These are phyloP conservation scores for Colletotrichum sp. DNA, from an alignment of 2,329 filamentous ascomycete species.

Conservation along the genomic window DNA sequence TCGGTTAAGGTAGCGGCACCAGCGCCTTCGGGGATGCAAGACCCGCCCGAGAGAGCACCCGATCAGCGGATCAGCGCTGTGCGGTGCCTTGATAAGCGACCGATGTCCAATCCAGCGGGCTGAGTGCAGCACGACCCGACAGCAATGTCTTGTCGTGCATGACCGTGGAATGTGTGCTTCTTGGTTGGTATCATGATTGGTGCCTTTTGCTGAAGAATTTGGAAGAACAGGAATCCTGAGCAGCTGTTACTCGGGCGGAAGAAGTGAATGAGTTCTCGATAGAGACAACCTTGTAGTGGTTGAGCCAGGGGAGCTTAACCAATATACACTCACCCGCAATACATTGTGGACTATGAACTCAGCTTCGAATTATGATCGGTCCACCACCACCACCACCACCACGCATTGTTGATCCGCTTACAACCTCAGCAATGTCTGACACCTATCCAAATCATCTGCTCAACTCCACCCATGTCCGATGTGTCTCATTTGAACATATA, in stretches of 20 bases:
- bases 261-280: neutral
- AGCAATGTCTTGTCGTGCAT: neutral
- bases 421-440: neutral
- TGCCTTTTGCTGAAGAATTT: neutral
- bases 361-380: neutral
- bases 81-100: neutral
- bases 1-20: neutral
- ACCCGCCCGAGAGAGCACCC: neutral
- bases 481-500: neutral
- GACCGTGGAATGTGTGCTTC: neutral
- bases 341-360: neutral
- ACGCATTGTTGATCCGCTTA: neutral
- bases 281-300: neutral
- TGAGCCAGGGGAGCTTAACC: neutral
- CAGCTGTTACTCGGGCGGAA: neutral
- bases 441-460: neutral
- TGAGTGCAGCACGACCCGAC: neutral
- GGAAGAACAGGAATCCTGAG: neutral
- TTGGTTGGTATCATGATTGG: neutral
- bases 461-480: neutral
- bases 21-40: slow-evolving; percentile 2
- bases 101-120: neutral
- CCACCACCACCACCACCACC: neutral
- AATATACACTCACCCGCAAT: neutral
- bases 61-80: slow-evolving; percentile 5